Base-by-base conservation (phyloP, 495 filamentous ascomycete species). In the Neurospora sp. region DNA sequence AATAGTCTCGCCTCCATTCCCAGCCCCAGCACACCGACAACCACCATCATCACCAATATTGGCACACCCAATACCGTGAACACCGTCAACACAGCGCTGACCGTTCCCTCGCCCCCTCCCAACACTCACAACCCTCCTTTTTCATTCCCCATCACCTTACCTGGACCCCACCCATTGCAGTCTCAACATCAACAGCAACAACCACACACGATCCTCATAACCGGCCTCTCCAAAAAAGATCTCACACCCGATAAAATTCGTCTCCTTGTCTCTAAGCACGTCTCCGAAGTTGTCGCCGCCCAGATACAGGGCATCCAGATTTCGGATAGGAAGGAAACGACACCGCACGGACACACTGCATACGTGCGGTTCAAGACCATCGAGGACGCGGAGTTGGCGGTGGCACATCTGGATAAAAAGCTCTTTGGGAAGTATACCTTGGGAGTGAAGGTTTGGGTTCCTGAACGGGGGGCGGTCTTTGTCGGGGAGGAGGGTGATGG, bases 361-460 rank as follows among this genome's bases (percentile, higher is more conserved):
- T 70, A 71, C 8, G 48, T 78, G 16, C 73, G 70, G 1, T 76
- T 78, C 38, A 3, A 18, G 14, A 12, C 70, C n/a, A 31, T 42
- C 2, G 74, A 42, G 48, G 41, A 66, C 12, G 53, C 53, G 14
- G 53, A 66, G 53, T 66, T 66, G 53, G 53, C 53, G 22, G 53
- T 66, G 53, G 53, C 53, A 16, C 53, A 66, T 66, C 27, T 66
- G 53, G 53, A 66, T 66, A 7, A 66, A 35, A 66, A 66, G 27
- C 53, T 37, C 27, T 18, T 16, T 37, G 53, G 53, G 27, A 66
- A 35, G 31, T 12, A 35, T 66, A 35, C 53, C 27, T 66, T 66
- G 27, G 31, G 31, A 31, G 53, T 66, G 53, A 35, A 66, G 14
- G 7, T 37, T 37, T 66, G 53, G 53, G 53, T 66, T 35, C 53